phyloP scores from a whole-genome alignment of 2,329 filamentous ascomycete species.

The Pseudogymnoascus sp. region DNA sequence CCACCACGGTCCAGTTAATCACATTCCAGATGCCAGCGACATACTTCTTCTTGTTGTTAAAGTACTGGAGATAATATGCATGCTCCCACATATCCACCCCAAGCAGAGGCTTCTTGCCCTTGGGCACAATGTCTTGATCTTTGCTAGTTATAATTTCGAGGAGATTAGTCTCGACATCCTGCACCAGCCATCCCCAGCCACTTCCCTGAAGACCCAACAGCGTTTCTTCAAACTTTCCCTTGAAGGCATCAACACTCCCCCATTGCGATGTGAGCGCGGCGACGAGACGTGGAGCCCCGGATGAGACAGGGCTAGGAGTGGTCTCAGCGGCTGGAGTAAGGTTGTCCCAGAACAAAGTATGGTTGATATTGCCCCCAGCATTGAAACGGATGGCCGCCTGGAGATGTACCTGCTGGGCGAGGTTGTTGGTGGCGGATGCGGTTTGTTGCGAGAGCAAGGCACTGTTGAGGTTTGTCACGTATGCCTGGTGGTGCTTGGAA shows the following conservation, averaged over 20 bases:
- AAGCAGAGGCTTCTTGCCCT: conserved; percentile 59
- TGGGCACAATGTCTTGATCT: conserved; percentile 72
- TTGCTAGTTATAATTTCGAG: conserved; percentile 74
- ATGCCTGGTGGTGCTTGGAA: conserved; percentile 71
- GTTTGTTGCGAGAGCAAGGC: conserved; percentile 53
- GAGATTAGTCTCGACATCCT: conserved; percentile 48
- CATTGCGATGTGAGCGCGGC: conserved; percentile 58
- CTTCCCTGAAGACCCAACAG: conserved; percentile 72
- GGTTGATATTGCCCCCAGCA: conserved; percentile 88
- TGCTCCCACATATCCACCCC: conserved; percentile 93
- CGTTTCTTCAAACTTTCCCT: conserved; percentile 55
- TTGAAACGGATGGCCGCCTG: conserved; percentile 75
- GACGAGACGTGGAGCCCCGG: conserved; percentile 47
- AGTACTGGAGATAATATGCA: conserved; percentile 81
- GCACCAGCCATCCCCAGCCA: conserved; percentile 83
- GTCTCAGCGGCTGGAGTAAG: conserved; percentile 54
- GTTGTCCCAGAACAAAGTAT: conserved; percentile 88
- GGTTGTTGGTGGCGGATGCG: conserved; percentile 49
- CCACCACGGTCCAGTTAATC: conserved; percentile 68
- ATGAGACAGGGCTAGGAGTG: conserved; percentile 46
- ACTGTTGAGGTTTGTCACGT: conserved; percentile 68
- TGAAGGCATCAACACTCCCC: conserved; percentile 61
- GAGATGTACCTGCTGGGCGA: conserved; percentile 58
- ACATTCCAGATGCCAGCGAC: conserved; percentile 71
- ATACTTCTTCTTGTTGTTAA: conserved; percentile 69